Evolutionary conservation across 2,329 filamentous ascomycete genomes (phyloP).

Genomic region (Alternaria ventricosa): DNA sequence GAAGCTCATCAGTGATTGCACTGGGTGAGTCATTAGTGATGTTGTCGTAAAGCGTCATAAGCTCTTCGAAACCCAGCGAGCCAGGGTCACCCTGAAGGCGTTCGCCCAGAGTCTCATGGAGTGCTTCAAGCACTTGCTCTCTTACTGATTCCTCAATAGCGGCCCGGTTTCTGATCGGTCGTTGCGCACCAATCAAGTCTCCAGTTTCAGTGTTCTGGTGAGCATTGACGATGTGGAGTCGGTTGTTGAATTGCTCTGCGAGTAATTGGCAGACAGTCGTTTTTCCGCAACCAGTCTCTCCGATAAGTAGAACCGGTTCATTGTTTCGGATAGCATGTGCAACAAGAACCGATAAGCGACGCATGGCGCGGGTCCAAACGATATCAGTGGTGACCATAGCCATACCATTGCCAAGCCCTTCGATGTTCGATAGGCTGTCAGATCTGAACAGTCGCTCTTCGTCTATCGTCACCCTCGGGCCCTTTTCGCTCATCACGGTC

Average conservation of each 20-base stretch:
- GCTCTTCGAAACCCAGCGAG: conserved; percentile 45
- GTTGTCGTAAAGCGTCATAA: conserved; percentile 66
- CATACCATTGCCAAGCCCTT: conserved; percentile 35
- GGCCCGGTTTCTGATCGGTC: conserved; percentile 85
- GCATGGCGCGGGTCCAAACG: conserved; percentile 96
- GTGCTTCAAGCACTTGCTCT: conserved; percentile 62
- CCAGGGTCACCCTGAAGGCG: conserved; percentile 13
- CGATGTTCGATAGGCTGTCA: conserved; percentile 45
- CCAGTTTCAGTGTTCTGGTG: conserved; percentile 98
- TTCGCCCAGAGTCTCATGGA: conserved; percentile 19
- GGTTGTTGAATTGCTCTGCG: conserved; percentile 76
- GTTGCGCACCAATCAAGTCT: conserved; percentile 93
- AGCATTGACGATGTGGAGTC: conserved; percentile 90
- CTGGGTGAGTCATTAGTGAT: conserved; percentile 56
- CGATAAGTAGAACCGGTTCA: conserved; percentile 91
- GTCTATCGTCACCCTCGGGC: conserved; percentile 73
- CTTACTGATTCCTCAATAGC: conserved; percentile 71
- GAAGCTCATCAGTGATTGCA: conserved; percentile 54
- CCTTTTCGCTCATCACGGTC: conserved; percentile 73
- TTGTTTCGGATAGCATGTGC: conserved; percentile 84
- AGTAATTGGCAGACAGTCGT: conserved; percentile 95
- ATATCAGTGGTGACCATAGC: conserved; percentile 53
- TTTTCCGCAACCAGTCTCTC: conserved; percentile 97
- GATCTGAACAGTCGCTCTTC: conserved; percentile 73
- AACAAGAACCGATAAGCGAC: conserved; percentile 88